phyloP scores from a whole-genome alignment of 2,329 filamentous ascomycete species.

The Scedosporium minutisporum region DNA sequence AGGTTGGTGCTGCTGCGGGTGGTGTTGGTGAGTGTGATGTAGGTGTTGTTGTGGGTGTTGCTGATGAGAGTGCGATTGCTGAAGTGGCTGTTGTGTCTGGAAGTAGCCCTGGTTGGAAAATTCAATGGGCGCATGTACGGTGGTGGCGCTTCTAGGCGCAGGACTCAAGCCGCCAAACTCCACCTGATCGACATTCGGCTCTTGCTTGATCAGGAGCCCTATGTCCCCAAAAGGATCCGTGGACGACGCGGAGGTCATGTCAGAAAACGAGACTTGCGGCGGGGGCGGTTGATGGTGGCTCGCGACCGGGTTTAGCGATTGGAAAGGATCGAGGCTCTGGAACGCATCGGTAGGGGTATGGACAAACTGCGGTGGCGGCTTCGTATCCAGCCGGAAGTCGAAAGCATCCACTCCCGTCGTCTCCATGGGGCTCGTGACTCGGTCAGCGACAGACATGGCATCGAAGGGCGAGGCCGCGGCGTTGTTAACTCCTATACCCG shows the following conservation, averaged over 20 bases:
- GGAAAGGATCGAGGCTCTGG: slow-evolving; percentile 5
- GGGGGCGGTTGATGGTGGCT: neutral
- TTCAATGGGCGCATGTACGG: slow-evolving; percentile 6
- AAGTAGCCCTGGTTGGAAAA: slow-evolving; percentile 3
- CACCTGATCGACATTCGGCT: neutral
- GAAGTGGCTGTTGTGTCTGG: slow-evolving; percentile 1
- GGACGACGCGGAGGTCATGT: neutral
- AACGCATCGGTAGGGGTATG: neutral
- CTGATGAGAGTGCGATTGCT: slow-evolving; percentile 7
- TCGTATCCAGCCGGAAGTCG: neutral
- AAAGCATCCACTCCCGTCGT: neutral
- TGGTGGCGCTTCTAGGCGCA: neutral
- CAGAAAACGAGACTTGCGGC: neutral
- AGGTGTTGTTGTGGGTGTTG: slow-evolving; percentile 13
- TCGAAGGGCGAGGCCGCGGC: neutral
- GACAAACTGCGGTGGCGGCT: neutral
- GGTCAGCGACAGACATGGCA: neutral
- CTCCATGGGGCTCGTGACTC: slow-evolving; percentile 5
- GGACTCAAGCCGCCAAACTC: neutral
- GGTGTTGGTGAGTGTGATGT: slow-evolving; percentile 3
- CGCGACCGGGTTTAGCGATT: neutral
- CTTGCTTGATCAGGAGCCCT: slow-evolving; percentile 1
- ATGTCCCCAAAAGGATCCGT: slow-evolving; percentile 1
- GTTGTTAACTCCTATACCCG: neutral
- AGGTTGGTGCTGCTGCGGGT: slow-evolving; percentile 8